Evolutionary conservation across 108 stramenopile genomes (phyloP), one percentile per base, ranked within the genome.

Genomic region (Fistulifera solaris): DNA sequence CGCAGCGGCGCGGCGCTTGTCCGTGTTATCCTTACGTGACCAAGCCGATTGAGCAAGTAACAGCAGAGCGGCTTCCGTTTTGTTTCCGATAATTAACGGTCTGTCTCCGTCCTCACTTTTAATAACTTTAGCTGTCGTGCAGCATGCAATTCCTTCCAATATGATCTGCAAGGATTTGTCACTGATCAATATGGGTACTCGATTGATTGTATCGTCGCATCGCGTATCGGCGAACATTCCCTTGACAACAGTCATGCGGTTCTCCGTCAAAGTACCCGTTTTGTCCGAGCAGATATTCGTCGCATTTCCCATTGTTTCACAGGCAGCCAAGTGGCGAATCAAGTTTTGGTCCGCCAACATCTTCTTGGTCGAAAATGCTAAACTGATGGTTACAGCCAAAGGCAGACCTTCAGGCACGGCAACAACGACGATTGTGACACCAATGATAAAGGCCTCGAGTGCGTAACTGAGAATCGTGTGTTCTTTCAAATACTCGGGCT

Each of bases 291-390:
- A 96, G 62, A 96, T 94, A 59, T 89, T 94, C 38, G 95, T 96
- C 38, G 95, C 95, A 64, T 89, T 96, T 49, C 95, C 95, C 95
- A 96, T 96, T 40, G 95, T 96, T 70, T 96, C 95, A 67, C 95
- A 96, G 46, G 93, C 93, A 27, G 82, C 81, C 79, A 96, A 76
- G 55, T 89, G 82, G 35, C 93, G 85, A 62, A 96, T 92, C 18
- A 94, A 72, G 67, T 92, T 94, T 50, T 93, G 80, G 56, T 96
- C 95, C 23, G 68, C 62, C 42, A 86, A 71, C 94, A 95, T 95
- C 71, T 87, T 79, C 70, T 85, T 78, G 51, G 84, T 91, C 16
- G 89, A 86, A 62, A 78, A 93, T 6, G 93, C 91, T 24, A 94
- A 66, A 15, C 85, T 77, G 53, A 96, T 91, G 39, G 93, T 93